Evolutionary conservation across 257 asterid genomes (phyloP).

Genomic region (Capsicum baccatum): DNA sequence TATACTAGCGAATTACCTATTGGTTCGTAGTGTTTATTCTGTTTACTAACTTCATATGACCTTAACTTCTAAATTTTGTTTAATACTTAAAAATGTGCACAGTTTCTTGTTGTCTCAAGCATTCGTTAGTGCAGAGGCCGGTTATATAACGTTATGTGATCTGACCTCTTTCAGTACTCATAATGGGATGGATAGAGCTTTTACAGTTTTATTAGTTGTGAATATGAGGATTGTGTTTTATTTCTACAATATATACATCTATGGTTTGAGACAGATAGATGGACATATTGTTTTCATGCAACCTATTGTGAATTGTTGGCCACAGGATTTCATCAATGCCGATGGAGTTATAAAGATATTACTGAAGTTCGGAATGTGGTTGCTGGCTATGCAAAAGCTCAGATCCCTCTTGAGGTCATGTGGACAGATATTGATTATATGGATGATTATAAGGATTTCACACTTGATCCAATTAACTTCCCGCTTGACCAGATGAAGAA

Average conservation of each 20-base stretch:
- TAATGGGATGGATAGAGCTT: neutral
- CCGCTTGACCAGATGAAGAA: conserved; percentile 63
- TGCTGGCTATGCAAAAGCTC: conserved; percentile 66
- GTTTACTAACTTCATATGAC: neutral
- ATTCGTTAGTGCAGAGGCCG: neutral
- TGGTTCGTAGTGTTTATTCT: neutral
- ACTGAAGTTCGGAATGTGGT: conserved; percentile 71
- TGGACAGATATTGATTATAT: conserved; percentile 97
- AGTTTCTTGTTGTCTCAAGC: neutral
- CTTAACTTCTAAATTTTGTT: neutral
- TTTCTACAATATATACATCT: neutral
- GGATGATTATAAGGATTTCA: conserved; percentile 90
- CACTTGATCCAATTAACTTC: conserved; percentile 79
- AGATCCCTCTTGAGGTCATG: conserved; percentile 86
- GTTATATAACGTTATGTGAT: neutral
- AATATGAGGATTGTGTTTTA: neutral
- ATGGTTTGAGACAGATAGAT: neutral
- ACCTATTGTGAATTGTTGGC: neutral
- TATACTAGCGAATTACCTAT: neutral
- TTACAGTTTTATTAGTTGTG: neutral
- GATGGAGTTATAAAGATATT: conserved; percentile 70
- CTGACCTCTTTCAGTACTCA: neutral
- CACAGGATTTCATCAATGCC: conserved; percentile 90
- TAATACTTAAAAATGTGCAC: neutral
- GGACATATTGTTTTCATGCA: neutral